phyloP scores from a whole-genome alignment of 163 green algal species.

The Scenedesmus sp. region DNA sequence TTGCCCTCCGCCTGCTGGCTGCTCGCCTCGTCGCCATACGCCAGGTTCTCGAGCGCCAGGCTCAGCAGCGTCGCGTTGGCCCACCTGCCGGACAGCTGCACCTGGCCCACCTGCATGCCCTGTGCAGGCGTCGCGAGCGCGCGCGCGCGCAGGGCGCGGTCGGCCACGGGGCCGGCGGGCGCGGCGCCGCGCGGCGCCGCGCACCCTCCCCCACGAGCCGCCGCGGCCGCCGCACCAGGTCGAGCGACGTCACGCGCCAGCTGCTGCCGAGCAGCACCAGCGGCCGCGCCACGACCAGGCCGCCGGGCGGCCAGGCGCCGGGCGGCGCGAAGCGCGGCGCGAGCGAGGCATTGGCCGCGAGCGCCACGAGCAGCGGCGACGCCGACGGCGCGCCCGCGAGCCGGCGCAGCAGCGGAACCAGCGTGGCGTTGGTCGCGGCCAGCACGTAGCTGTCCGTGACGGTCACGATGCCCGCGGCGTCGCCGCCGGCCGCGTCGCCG shows the following conservation, averaged over 20 bases:
- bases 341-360: background rate
- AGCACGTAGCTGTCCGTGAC: conserved; percentile 31
- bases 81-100: background rate
- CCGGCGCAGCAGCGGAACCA: conserved; percentile 3
- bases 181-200: too few relatives aligned
- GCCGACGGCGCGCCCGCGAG: background rate
- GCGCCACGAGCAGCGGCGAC: background rate
- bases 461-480: conserved; percentile 10
- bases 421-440: conserved; percentile 7
- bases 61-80: conserved; percentile 32
- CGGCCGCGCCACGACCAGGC: conserved; percentile 1
- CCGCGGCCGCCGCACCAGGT: too few relatives aligned
- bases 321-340: background rate
- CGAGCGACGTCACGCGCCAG: background rate
- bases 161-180: too few relatives aligned
- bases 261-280: conserved; percentile 14
- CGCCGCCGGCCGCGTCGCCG: background rate
- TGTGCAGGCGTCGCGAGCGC: too few relatives aligned
- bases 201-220: too few relatives aligned
- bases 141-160: too few relatives aligned
- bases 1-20: conserved; percentile 19
- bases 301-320: background rate
- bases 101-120: conserved; percentile 23
- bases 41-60: conserved; percentile 32
- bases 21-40: conserved; percentile 11